phyloP scores from a whole-genome alignment of 345 rosid species.

The Heritiera littoralis region DNA sequence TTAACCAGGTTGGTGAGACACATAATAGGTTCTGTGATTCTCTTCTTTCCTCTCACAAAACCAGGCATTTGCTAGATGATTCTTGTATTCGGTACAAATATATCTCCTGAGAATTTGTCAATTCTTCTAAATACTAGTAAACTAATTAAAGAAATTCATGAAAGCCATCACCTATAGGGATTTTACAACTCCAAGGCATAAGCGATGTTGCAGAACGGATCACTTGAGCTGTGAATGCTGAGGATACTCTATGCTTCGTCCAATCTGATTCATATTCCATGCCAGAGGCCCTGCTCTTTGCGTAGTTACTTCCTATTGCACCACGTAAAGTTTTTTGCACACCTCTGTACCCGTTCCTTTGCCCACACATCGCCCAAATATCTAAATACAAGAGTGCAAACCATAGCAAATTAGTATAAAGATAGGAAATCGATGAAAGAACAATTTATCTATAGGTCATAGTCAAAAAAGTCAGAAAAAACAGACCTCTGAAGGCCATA shows the following conservation, averaged over 20 bases:
- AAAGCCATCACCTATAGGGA: slow-evolving; percentile 80
- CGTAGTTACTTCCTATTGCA: slow-evolving; percentile 24
- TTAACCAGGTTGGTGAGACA: slow-evolving; percentile 35
- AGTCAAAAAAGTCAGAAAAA: not conserved
- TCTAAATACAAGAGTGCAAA: slow-evolving; percentile 30
- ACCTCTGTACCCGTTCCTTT: slow-evolving; percentile 35
- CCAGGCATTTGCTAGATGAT: slow-evolving; percentile 46
- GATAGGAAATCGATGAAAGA: not conserved
- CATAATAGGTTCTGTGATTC: slow-evolving; percentile 38
- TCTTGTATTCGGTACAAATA: slow-evolving; percentile 18
- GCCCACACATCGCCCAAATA: slow-evolving; percentile 55
- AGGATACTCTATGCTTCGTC: slow-evolving; percentile 51
- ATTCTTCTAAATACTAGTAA: slow-evolving; percentile 28
- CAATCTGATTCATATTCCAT: slow-evolving; percentile 82
- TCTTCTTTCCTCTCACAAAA: slow-evolving; percentile 55
- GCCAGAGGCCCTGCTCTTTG: slow-evolving; percentile 45
- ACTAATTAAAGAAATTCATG: slow-evolving; percentile 62
- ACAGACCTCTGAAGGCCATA: slow-evolving; percentile 56
- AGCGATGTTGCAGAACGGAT: slow-evolving; percentile 69
- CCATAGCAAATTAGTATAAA: slow-evolving; percentile 1
- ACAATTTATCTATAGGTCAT: not conserved
- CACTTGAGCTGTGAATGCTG: slow-evolving; percentile 47
- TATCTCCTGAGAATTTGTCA: slow-evolving; percentile 35
- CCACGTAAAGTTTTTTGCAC: slow-evolving; percentile 31
- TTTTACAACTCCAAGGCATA: slow-evolving; percentile 81